Conservation (phyloP, 1,139 yeast genomes). For the Blastobotrys buckinghamii region DNA sequence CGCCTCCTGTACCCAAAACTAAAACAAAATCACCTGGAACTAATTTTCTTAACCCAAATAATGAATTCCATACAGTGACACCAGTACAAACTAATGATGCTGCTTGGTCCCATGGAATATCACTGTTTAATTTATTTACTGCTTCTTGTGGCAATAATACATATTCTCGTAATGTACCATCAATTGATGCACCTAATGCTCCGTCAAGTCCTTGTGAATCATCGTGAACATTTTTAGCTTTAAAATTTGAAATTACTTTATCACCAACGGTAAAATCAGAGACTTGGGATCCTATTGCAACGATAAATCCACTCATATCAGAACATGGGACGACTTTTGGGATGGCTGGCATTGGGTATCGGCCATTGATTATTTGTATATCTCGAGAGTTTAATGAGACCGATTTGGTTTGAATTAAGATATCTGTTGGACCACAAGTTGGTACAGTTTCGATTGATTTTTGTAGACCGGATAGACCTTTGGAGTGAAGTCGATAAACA, state of each 20-base stretch:
- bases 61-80: conserved; percentile 19
- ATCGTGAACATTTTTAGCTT: conserved; percentile 1
- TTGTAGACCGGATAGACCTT: conserved; percentile 7
- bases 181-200: conserved; percentile 17
- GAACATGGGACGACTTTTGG: conserved; percentile 18
- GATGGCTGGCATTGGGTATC: conserved; percentile 13
- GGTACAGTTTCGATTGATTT: conserved; percentile 13
- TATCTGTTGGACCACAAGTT: conserved; percentile 13
- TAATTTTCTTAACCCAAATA: conserved; percentile 14
- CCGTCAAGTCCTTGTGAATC: background rate
- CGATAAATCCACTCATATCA: conserved; percentile 18
- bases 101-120: conserved; percentile 14
- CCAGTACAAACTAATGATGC: conserved; percentile 18
- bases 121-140: conserved; percentile 11
- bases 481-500: conserved; percentile 13
- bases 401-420: conserved; percentile 18
- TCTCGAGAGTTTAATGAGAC: conserved; percentile 22
- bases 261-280: conserved; percentile 14
- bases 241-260: conserved; percentile 16
- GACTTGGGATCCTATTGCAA: conserved; percentile 14
- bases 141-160: conserved; percentile 13
- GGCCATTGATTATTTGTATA: conserved; percentile 15
- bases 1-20: conserved; percentile 20
- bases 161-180: conserved; percentile 18
- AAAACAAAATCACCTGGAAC: conserved; percentile 19